Conservation (phyloP, 345 rosid genomes). For the Ricinus communis region DNA sequence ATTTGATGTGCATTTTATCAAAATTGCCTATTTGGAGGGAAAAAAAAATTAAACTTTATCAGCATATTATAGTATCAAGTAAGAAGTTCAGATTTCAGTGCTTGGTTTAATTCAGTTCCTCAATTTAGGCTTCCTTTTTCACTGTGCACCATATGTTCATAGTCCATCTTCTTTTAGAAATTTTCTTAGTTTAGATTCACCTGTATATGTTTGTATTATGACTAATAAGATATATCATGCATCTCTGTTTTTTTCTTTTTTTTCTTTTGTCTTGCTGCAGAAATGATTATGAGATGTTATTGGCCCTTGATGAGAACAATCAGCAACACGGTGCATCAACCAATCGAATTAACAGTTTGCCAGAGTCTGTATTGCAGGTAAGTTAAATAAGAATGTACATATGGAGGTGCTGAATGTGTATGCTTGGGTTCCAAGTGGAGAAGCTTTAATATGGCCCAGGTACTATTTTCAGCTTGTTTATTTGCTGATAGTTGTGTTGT, state of each 20-base stretch:
- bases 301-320: constrained; percentile 83
- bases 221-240: not conserved
- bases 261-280: constrained; percentile 39
- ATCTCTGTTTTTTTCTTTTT: too few relatives aligned
- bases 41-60: too few relatives aligned
- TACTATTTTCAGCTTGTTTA: not conserved
- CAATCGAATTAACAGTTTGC: constrained; percentile 70
- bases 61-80: too few relatives aligned
- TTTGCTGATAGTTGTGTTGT: not conserved
- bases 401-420: constrained; percentile 23
- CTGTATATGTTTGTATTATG: not conserved
- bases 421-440: not conserved
- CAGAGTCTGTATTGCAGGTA: constrained; percentile 58
- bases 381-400: constrained; percentile 3
- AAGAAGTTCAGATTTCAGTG: too few relatives aligned
- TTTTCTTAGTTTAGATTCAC: not conserved
- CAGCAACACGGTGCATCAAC: constrained; percentile 58
- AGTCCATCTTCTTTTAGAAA: too few relatives aligned
- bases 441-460: not conserved
- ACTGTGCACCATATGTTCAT: too few relatives aligned
- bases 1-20: too few relatives aligned
- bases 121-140: too few relatives aligned
- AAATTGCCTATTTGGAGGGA: too few relatives aligned
- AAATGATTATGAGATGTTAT: constrained; percentile 85
- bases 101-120: too few relatives aligned